Evolutionary conservation across 2,329 filamentous ascomycete genomes (phyloP).

Genomic region (Macrophomina pseudophaseolina): DNA sequence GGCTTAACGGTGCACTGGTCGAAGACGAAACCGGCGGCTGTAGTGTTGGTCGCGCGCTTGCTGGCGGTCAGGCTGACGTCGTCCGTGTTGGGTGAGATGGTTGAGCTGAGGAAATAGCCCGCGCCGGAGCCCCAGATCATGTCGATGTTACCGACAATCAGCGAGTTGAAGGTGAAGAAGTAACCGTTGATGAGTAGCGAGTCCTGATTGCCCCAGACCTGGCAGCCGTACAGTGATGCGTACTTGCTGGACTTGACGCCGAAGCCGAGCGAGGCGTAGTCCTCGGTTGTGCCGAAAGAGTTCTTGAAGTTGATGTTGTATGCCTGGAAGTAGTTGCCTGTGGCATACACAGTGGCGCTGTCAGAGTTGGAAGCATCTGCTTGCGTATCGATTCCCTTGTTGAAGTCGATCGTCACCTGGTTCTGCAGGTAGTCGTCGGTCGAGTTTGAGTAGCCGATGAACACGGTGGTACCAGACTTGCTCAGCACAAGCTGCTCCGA

Average conservation of each 20-base stretch:
- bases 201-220: conserved; percentile 61
- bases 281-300: conserved; percentile 31
- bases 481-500: conserved; percentile 61
- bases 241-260: conserved; percentile 50
- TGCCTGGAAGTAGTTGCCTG: conserved; percentile 56
- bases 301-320: conserved; percentile 66
- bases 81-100: conserved; percentile 45
- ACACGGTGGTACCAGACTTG: conserved; percentile 61
- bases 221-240: conserved; percentile 62
- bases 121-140: conserved; percentile 53
- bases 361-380: conserved; percentile 52
- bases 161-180: conserved; percentile 48
- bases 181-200: conserved; percentile 48
- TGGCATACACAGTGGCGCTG: conserved; percentile 52
- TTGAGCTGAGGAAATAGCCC: conserved; percentile 51
- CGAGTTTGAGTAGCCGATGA: conserved; percentile 61
- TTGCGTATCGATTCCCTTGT: conserved; percentile 38
- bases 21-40: conserved; percentile 56
- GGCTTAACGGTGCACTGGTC: conserved; percentile 54
- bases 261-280: conserved; percentile 58
- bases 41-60: conserved; percentile 48
- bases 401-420: conserved; percentile 62
- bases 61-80: conserved; percentile 44
- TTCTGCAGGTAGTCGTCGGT: conserved; percentile 60
- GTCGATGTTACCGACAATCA: conserved; percentile 49